Conservation (phyloP, 768 basidiomycete genomes). For the Calocera viscosa region DNA sequence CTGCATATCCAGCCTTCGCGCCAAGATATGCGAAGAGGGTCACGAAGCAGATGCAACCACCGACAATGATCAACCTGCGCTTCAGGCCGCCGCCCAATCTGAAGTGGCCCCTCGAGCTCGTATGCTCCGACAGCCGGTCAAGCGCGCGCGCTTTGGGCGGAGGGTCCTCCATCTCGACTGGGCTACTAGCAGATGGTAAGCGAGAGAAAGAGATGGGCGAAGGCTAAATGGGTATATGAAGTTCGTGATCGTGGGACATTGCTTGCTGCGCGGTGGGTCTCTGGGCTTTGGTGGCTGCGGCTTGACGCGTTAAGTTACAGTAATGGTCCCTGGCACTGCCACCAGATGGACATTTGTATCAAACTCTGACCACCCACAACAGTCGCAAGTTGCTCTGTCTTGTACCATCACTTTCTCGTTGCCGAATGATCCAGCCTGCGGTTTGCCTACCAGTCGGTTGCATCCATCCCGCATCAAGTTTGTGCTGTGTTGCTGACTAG, state of each 20-base stretch:
- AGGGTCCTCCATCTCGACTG: not conserved
- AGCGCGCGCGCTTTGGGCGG: not conserved
- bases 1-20: not conserved
- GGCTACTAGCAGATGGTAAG: not conserved
- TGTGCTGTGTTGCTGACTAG: no score
- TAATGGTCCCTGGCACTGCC: not conserved
- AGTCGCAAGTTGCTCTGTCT: no score
- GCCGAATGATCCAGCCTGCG: no score
- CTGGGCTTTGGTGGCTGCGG: no score
- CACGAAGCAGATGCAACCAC: not conserved
- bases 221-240: not conserved
- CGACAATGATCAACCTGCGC: not conserved
- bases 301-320: no score
- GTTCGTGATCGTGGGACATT: not conserved
- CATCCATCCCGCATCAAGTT: no score
- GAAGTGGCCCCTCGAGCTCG: not conserved
- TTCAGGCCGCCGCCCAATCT: not conserved
- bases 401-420: no score
- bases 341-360: not conserved
- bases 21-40: not conserved
- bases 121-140: conserved; percentile 1
- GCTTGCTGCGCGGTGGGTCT: not conserved
- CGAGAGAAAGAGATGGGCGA: not conserved
- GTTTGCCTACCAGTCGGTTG: no score
- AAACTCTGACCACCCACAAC: no score